Evolutionary conservation across 169 alveolate species (phyloP).

Genomic region (Cryptosporidium ryanae): DNA sequence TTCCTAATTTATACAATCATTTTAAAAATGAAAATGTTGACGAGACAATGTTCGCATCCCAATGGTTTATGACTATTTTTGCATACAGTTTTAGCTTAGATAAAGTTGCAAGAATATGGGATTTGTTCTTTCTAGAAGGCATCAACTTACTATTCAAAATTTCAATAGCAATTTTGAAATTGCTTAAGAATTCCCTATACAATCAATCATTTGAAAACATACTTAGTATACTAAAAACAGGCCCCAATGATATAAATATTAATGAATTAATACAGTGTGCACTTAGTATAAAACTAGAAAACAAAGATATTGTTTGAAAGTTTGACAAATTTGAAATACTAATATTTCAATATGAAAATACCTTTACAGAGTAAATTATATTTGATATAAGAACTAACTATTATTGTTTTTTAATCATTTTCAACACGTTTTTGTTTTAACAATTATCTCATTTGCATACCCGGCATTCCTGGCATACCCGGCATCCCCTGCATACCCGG

Average conservation of each 20-base stretch:
- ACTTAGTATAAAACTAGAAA: conserved; percentile 75
- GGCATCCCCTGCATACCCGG: conserved; percentile 57
- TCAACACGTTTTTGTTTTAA: not conserved
- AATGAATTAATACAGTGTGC: conserved; percentile 78
- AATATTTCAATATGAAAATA: not conserved
- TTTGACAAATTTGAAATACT: too few species aligned
- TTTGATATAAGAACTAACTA: not conserved
- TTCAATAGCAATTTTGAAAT: conserved; percentile 87
- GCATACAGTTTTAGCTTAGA: conserved; percentile 84
- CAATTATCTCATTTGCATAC: conserved; percentile 30
- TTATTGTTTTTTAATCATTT: not conserved
- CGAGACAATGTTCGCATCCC: conserved; percentile 91
- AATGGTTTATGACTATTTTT: conserved; percentile 94
- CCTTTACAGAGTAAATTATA: not conserved
- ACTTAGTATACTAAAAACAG: conserved; percentile 60
- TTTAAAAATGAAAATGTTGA: conserved; percentile 83
- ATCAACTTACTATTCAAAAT: conserved; percentile 86
- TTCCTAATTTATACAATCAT: conserved; percentile 83
- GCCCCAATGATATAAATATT: conserved; percentile 66
- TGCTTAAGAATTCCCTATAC: conserved; percentile 80
- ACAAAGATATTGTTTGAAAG: not conserved
- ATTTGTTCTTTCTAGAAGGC: conserved; percentile 89
- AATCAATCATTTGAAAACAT: conserved; percentile 69
- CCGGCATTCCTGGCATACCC: conserved; percentile 67
- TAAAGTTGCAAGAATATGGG: conserved; percentile 88